phyloP scores from a whole-genome alignment of 306 rosid genomes.

The Mucuna pruriens region DNA sequence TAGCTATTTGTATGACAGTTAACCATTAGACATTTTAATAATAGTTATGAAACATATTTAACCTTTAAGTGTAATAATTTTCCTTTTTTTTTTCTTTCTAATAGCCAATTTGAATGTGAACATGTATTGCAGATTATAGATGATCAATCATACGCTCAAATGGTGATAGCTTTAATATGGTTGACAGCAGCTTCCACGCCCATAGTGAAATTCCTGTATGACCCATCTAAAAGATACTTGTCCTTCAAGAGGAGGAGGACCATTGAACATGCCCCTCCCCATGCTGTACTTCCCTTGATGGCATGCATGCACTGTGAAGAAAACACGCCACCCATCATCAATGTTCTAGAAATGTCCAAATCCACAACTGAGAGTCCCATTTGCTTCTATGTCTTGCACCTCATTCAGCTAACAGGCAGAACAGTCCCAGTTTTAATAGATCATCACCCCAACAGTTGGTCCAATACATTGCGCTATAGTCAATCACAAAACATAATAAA shows the following conservation, averaged over 20 bases:
- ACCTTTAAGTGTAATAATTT: neutral
- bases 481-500: conserved; percentile 48
- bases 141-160: conserved; percentile 37
- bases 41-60: too few relatives aligned
- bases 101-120: neutral
- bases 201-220: conserved; percentile 49
- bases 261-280: conserved; percentile 46
- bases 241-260: conserved; percentile 42
- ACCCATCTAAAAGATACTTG: conserved; percentile 59
- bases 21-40: neutral
- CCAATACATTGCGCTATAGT: neutral
- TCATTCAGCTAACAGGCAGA: conserved; percentile 53
- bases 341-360: conserved; percentile 54
- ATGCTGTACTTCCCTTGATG: conserved; percentile 46
- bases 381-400: conserved; percentile 57
- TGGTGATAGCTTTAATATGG: conserved; percentile 46
- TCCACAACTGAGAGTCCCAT: conserved; percentile 52
- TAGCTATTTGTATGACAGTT: neutral
- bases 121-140: conserved; percentile 57
- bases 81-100: neutral
- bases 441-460: conserved; percentile 21
- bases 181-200: conserved; percentile 51
- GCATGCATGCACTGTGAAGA: conserved; percentile 56
- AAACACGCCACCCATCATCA: conserved; percentile 55
- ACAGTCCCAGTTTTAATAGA: conserved; percentile 51